A percentile compares a stretch with the other conserved stretches of the same genome.
Evolutionary conservation across 1,284 basidiomycete genomes (phyloP).

Genomic region (Leccinum angustisporum): DNA sequence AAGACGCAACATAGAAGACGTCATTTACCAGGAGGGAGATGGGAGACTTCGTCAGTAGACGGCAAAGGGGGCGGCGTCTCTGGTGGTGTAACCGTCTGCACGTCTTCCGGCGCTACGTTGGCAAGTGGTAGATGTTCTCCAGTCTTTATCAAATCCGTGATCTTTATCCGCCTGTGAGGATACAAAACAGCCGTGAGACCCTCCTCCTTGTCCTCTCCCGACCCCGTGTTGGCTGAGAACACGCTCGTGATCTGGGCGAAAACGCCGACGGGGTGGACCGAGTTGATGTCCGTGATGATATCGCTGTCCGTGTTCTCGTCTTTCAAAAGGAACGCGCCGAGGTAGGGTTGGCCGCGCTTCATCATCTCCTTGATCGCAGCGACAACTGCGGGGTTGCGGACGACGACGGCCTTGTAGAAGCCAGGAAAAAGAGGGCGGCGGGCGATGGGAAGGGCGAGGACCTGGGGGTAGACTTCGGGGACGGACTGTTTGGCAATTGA

Average conservation of each 20-base stretch:
- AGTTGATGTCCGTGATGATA: conserved; percentile 84
- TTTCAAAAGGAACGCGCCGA: conserved; percentile 97
- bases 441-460: conserved; percentile 94
- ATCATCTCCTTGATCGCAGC: conserved; percentile 96
- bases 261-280: conserved; percentile 93
- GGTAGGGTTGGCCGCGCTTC: conserved; percentile 94
- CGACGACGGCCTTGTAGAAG: conserved; percentile 96
- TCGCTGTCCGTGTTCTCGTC: conserved; percentile 94
- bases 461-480: conserved; percentile 89
- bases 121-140: conserved; percentile 50
- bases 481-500: conserved; percentile 82
- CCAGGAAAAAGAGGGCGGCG: conserved; percentile 95
- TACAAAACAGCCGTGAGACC: conserved; percentile 94
- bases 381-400: conserved; percentile 89
- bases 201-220: conserved; percentile 72
- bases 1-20: background rate
- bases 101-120: conserved; percentile 45
- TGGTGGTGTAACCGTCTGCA: conserved; percentile 50
- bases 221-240: conserved; percentile 71
- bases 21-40: conserved; percentile 20
- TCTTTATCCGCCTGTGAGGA: conserved; percentile 90
- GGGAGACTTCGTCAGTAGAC: conserved; percentile 33
- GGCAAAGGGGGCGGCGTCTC: conserved; percentile 48
- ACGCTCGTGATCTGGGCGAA: conserved; percentile 98
- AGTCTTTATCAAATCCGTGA: conserved; percentile 83